Base-by-base conservation (phyloP, 768 basidiomycete genomes). In the Suillus alpinus region DNA sequence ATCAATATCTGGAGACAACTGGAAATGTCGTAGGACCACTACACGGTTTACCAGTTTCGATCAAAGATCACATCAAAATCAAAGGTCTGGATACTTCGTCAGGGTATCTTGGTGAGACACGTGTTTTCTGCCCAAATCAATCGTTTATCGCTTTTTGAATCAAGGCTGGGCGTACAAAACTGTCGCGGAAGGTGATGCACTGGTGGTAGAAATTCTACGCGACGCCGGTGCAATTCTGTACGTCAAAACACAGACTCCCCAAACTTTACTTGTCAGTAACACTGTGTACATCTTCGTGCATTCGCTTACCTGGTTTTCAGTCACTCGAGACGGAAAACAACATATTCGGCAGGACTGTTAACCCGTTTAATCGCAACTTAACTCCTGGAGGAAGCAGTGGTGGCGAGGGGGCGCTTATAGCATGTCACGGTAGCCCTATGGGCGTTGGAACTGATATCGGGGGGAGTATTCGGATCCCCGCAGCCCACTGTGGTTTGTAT, bases 301-400 rank as follows among this genome's bases (percentile, higher is more conserved):
- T 56, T 56, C 43, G 49, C 58, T 73, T 36, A 68, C 14, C 46
- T 32, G 40, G 57, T 59, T 61, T 40, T 51, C 59, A 84, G 82
- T 76, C 81, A 4, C 69, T 83, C 50, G 84, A 85, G 57, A 82
- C 80, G 29, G 76, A 83, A 66, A 85, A 82, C 62, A 81, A 84
- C 53, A 56, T 73, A 18, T 75, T 72, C 59, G 94, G 93, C 0
- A 79, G 83, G 23, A 83, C 89, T 0, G 72, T 78, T 18, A 94
- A 94, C 69, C 94, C 94, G 0, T 80, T 77, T 72, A 84, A 84
- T 68, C 75, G 76, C 52, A 68, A 68, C 0, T 65, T 79, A 40
- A 78, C 77, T 29, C 65, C 73, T 14, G 81, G 81, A 40, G 81
- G 82, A 26, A 82, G 80, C 55, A 80, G 78, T 34, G 81, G 81